A percentile compares a stretch with the other conserved stretches of the same genome.
These are phyloP conservation scores for Entomortierella beljakovae DNA, from an alignment of 192 early-diverging fungal species.

Conservation along the genomic window DNA sequence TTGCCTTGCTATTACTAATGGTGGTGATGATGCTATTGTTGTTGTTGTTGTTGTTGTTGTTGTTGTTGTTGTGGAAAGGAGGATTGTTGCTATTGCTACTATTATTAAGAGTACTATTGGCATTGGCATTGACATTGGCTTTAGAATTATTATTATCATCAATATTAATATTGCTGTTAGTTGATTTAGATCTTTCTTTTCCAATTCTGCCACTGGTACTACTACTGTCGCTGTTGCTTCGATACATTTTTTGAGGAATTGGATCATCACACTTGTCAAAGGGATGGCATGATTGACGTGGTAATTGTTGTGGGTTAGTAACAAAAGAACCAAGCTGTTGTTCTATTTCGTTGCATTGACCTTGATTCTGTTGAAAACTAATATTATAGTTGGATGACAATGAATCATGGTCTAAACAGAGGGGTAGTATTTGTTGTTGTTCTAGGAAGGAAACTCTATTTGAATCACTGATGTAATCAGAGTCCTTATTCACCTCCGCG, in stretches of 20 bases:
- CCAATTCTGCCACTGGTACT: neutral
- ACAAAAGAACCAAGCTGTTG: neutral
- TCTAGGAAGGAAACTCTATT: neutral
- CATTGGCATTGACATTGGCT: too few relatives aligned
- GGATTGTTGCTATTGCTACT: too few relatives aligned
- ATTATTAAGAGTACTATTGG: too few relatives aligned
- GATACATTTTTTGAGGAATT: neutral
- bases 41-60: slow-evolving; percentile 2
- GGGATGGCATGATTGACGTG: slow-evolving; percentile 5
- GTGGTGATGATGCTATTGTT: neutral
- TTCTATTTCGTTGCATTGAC: neutral
- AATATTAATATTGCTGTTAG: neutral
- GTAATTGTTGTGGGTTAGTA: neutral
- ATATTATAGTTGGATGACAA: neutral
- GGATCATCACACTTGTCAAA: slow-evolving; percentile 6
- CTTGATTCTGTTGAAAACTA: too few relatives aligned
- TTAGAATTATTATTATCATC: neutral
- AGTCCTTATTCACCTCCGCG: neutral
- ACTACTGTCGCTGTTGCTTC: neutral
- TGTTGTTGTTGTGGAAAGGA: too few relatives aligned
- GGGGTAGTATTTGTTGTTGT: neutral
- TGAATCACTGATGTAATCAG: neutral
- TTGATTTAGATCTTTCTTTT: slow-evolving; percentile 1
- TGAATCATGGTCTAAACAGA: neutral
- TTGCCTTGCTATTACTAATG: slow-evolving; percentile 1